phyloP scores from a whole-genome alignment of 169 alveolate species.

The Plasmodium relictum region DNA sequence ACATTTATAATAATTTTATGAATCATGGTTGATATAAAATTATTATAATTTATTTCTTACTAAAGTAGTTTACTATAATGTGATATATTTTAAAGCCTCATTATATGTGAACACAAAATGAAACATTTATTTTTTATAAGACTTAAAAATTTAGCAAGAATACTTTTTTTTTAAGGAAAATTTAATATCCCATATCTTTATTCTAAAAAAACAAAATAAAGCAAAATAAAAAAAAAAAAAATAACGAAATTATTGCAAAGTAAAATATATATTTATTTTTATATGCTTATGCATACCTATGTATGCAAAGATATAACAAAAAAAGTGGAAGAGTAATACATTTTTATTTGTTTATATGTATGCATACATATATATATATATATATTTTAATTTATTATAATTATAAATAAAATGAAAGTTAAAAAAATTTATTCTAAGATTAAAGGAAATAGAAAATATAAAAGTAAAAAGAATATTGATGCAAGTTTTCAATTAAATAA shows the following conservation, averaged over 20 bases:
- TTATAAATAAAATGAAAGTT: not conserved
- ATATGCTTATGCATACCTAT: not conserved
- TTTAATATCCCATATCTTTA: not conserved
- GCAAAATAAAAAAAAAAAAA: not conserved
- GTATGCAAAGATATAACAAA: not conserved
- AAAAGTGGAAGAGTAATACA: not conserved
- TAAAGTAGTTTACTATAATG: too few relatives aligned
- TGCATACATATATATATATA: not conserved
- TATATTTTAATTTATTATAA: not conserved
- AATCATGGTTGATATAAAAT: not conserved
- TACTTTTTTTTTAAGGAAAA: not conserved
- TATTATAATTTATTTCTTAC: not conserved
- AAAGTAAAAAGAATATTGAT: not conserved
- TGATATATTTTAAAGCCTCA: too few relatives aligned
- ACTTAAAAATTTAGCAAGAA: not conserved
- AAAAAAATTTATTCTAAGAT: not conserved
- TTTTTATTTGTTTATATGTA: not conserved
- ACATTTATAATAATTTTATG: not conserved
- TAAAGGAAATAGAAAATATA: not conserved
- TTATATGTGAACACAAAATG: not conserved
- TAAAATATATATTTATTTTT: not conserved
- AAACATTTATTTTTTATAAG: not conserved
- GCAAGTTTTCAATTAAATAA: constrained; percentile 3
- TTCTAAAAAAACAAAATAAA: not conserved
- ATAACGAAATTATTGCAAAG: not conserved